These are phyloP conservation scores for Sporobolomyces pararoseus DNA, from an alignment of 768 basidiomycete genomes.

Conservation along the genomic window DNA sequence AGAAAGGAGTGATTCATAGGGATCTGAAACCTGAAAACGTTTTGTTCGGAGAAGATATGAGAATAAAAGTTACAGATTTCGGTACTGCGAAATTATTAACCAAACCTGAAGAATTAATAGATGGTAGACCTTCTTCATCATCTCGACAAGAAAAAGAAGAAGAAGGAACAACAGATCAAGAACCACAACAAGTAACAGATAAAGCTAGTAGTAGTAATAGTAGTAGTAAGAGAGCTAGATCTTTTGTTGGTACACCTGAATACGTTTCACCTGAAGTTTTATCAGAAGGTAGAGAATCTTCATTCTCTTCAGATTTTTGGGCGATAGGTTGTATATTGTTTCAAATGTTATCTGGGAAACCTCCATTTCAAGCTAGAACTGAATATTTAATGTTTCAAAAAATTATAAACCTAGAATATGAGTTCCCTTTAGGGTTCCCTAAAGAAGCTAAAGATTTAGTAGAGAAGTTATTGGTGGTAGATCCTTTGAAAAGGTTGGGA, in stretches of 20 bases:
- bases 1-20: constrained; percentile 82
- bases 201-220: too few species aligned
- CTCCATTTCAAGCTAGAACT: constrained; percentile 81
- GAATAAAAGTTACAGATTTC: constrained; percentile 94
- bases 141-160: too few species aligned
- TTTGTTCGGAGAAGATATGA: constrained; percentile 76
- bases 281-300: constrained; percentile 61
- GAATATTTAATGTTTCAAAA: constrained; percentile 95
- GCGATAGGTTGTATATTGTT: constrained; percentile 89
- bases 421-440: constrained; percentile 77
- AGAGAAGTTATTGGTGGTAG: constrained; percentile 64
- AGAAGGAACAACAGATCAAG: too few species aligned
- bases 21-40: constrained; percentile 58
- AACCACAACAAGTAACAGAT: too few species aligned
- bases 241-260: constrained; percentile 85
- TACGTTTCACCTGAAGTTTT: constrained; percentile 85
- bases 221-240: too few species aligned
- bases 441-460: constrained; percentile 75
- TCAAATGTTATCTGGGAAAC: constrained; percentile 85
- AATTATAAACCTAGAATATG: constrained; percentile 81
- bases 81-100: constrained; percentile 63
- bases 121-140: constrained; percentile 8
- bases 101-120: constrained; percentile 16
- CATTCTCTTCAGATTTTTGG: constrained; percentile 87
- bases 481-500: constrained; percentile 41